These are phyloP conservation scores for Scutellaria barbata DNA, from an alignment of 257 asterid species.

Conservation along the genomic window DNA sequence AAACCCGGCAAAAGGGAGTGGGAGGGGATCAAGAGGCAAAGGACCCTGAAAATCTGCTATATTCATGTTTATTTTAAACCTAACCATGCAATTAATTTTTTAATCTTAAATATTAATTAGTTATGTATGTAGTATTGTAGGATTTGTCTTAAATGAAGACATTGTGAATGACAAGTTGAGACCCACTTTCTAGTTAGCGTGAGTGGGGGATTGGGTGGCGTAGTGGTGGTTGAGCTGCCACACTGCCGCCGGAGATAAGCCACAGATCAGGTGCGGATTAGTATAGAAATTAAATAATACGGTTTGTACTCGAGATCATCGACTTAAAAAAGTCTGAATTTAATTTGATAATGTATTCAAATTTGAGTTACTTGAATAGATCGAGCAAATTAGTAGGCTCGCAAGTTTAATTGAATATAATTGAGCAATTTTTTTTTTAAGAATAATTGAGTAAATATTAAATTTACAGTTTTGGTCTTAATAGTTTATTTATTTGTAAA, in stretches of 20 bases:
- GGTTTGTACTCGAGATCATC: too few species aligned
- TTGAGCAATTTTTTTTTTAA: too few species aligned
- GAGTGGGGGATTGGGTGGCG: constrained; percentile 41
- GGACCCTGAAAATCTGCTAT: constrained; percentile 67
- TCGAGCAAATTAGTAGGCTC: too few species aligned
- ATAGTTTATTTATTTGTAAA: too few species aligned
- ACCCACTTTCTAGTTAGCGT: constrained; percentile 46
- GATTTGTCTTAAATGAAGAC: constrained; percentile 58
- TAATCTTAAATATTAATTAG: neutral
- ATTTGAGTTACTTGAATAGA: too few species aligned
- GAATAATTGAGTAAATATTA: too few species aligned
- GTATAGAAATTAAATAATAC: too few species aligned
- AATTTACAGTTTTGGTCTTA: too few species aligned
- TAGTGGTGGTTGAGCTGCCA: constrained; percentile 48
- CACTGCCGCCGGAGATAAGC: constrained; percentile 45
- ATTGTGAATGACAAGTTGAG: constrained; percentile 55
- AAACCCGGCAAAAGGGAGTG: constrained; percentile 54
- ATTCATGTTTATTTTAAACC: neutral
- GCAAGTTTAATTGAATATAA: too few species aligned
- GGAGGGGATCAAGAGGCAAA: constrained; percentile 37
- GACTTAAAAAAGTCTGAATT: too few species aligned
- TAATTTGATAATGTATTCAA: too few species aligned
- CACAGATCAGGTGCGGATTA: neutral
- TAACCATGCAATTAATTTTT: too few species aligned
- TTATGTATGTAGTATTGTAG: constrained; percentile 40